These are phyloP conservation scores for Laguncularia racemosa DNA, from an alignment of 345 rosid genomes.

Conservation along the genomic window DNA sequence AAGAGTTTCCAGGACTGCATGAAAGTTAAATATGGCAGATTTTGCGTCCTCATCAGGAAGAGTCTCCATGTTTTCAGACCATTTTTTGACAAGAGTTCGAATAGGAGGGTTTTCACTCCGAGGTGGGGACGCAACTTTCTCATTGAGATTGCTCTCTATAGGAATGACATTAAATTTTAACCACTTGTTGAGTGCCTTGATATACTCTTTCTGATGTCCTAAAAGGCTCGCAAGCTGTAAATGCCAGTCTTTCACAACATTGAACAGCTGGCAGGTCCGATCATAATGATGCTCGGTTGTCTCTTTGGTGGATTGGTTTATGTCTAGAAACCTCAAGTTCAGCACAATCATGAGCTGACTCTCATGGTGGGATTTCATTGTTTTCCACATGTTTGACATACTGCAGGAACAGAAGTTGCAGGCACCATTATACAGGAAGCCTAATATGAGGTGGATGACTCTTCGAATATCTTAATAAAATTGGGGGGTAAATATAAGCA, in stretches of 20 bases:
- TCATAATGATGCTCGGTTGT: constrained; percentile 68
- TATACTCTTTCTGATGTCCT: constrained; percentile 64
- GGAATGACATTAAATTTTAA: constrained; percentile 74
- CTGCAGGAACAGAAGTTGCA: constrained; percentile 27
- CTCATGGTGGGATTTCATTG: constrained; percentile 61
- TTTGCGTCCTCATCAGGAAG: constrained; percentile 70
- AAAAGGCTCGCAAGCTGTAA: constrained; percentile 55
- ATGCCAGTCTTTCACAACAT: constrained; percentile 77
- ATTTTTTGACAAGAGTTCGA: constrained; percentile 46
- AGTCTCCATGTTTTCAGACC: constrained; percentile 53
- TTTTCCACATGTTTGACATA: constrained; percentile 86
- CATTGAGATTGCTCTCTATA: constrained; percentile 77
- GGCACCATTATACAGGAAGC: no score
- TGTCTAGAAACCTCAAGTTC: constrained; percentile 34
- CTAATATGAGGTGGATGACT: no score
- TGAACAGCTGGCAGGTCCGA: constrained; percentile 61
- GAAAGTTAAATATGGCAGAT: constrained; percentile 51
- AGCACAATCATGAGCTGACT: constrained; percentile 39
- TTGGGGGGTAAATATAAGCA: no score
- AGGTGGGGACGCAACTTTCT: constrained; percentile 88
- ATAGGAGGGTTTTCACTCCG: constrained; percentile 61
- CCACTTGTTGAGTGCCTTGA: constrained; percentile 62
- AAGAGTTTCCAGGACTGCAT: constrained; percentile 54
- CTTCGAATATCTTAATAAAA: no score
- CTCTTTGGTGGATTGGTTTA: constrained; percentile 49